These are phyloP conservation scores for Pythium chondricola DNA, from an alignment of 352 stramenopile species.

Conservation along the genomic window DNA sequence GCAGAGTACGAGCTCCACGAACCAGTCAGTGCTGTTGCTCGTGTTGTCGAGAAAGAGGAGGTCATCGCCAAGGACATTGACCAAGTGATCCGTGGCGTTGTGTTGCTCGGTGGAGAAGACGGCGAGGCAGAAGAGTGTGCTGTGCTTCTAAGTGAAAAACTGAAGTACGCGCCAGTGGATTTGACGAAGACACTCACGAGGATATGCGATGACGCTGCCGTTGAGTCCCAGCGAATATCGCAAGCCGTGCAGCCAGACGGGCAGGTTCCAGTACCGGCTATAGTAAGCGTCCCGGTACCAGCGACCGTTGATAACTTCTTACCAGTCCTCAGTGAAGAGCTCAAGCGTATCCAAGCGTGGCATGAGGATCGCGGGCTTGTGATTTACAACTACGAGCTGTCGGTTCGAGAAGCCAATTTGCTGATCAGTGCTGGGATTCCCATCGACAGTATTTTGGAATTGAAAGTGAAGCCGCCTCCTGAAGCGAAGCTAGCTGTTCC, in stretches of 20 bases:
- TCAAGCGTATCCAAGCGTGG: slow-evolving; percentile 13
- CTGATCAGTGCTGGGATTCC: slow-evolving; percentile 39
- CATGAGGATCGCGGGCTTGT: slow-evolving; percentile 32
- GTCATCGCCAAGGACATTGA: slow-evolving; percentile 29
- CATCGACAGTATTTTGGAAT: slow-evolving; percentile 48
- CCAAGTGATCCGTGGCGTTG: slow-evolving; percentile 39
- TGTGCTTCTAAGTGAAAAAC: slow-evolving; percentile 23
- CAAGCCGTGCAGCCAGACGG: background rate
- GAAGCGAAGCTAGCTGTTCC: background rate
- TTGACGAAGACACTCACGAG: slow-evolving; percentile 22
- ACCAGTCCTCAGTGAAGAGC: slow-evolving; percentile 2
- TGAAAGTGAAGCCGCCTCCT: slow-evolving; percentile 22
- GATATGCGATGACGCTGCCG: slow-evolving; percentile 10
- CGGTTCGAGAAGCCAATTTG: slow-evolving; percentile 30
- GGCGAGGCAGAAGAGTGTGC: slow-evolving; percentile 36
- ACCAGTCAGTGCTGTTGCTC: background rate
- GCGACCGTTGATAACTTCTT: slow-evolving; percentile 22
- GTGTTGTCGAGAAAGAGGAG: slow-evolving; percentile 15
- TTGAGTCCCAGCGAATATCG: background rate
- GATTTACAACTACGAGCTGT: slow-evolving; percentile 54
- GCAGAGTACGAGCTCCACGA: background rate
- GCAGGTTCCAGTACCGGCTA: background rate
- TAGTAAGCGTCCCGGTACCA: background rate
- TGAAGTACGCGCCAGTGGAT: slow-evolving; percentile 44
- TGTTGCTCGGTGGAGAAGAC: slow-evolving; percentile 36